Evolutionary conservation across 305 asterid species (phyloP).

Genomic region (Plantago lanceolata): DNA sequence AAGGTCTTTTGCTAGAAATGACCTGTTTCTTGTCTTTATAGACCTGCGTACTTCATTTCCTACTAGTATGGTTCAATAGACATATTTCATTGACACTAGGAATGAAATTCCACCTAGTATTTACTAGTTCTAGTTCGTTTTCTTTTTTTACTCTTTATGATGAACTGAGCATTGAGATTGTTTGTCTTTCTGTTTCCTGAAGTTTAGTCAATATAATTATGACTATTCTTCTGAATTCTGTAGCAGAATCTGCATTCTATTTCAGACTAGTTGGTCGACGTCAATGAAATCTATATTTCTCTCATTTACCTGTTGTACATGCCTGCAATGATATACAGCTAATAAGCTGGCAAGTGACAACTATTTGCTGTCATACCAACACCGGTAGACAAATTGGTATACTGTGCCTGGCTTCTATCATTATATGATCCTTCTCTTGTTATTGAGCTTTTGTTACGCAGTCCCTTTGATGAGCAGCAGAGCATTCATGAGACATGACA

Average conservation of each 20-base stretch:
- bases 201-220: conserved; percentile 11
- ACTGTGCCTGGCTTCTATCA: not conserved
- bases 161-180: conserved; percentile 8
- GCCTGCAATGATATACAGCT: not conserved
- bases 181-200: conserved; percentile 16
- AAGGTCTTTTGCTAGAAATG: conserved; percentile 17
- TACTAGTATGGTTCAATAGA: conserved; percentile 15
- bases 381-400: not conserved
- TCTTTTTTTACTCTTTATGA: conserved; percentile 13
- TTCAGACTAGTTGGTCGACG: not conserved
- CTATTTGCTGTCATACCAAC: not conserved
- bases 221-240: conserved; percentile 8
- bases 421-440: not conserved
- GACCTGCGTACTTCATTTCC: conserved; percentile 23
- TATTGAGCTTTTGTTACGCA: not conserved
- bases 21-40: conserved; percentile 16
- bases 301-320: conserved; percentile 7
- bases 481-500: not conserved
- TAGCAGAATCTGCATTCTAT: conserved; percentile 8
- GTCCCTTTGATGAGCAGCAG: not conserved
- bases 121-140: no score
- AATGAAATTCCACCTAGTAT: not conserved
- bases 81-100: conserved; percentile 20
- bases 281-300: not conserved
- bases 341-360: not conserved